phyloP scores from a whole-genome alignment of 352 stramenopile genomes.

The Globisporangium carolinianum region DNA sequence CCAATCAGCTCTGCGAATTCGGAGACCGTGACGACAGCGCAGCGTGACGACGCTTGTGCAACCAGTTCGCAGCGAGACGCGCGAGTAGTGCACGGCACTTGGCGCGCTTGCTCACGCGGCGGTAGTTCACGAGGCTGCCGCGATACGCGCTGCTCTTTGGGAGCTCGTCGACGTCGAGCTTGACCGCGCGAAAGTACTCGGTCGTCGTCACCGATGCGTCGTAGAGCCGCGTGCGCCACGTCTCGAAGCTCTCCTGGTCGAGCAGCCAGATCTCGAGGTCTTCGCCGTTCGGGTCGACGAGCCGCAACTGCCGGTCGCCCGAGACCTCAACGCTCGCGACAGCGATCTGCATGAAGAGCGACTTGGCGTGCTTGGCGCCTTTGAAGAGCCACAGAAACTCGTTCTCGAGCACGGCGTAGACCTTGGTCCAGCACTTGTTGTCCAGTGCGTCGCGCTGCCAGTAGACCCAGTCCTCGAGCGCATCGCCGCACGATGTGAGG shows the following conservation, averaged over 20 bases:
- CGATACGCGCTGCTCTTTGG: conserved; percentile 57
- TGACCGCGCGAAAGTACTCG: conserved; percentile 56
- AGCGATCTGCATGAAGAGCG: conserved; percentile 70
- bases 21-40: background rate
- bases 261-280: conserved; percentile 71
- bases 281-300: conserved; percentile 72
- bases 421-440: conserved; percentile 71
- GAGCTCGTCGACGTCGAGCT: conserved; percentile 45
- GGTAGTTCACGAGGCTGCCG: conserved; percentile 61
- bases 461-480: conserved; percentile 77
- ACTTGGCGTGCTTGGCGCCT: conserved; percentile 40
- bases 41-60: conserved; percentile 16
- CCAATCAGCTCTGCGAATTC: background rate
- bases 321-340: conserved; percentile 62
- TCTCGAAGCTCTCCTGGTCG: conserved; percentile 36
- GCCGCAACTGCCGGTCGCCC: conserved; percentile 49
- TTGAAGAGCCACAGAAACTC: conserved; percentile 82
- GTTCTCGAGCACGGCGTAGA: conserved; percentile 72
- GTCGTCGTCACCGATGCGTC: conserved; percentile 51
- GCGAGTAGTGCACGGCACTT: conserved; percentile 39
- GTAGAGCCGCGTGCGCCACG: conserved; percentile 51
- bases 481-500: conserved; percentile 29
- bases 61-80: conserved; percentile 35
- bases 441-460: conserved; percentile 72
- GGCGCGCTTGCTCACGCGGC: conserved; percentile 38